Evolutionary conservation across 768 basidiomycete species (phyloP).

Genomic region (Termitomyces sp.): DNA sequence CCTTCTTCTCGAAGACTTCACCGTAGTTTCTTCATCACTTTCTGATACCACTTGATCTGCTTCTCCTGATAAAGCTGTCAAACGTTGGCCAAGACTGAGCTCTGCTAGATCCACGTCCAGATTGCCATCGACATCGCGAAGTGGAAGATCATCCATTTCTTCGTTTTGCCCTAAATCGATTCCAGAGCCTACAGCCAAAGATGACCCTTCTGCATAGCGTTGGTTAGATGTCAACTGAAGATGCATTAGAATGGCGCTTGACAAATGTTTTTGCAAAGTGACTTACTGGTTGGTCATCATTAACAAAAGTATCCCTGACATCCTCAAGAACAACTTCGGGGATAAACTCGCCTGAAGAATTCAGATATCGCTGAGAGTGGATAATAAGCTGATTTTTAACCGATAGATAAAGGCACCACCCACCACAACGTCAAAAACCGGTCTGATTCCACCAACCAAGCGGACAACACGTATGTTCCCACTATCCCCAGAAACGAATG

Average conservation of each 20-base stretch:
- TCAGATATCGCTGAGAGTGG: conserved; percentile 43
- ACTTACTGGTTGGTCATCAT: conserved; percentile 6
- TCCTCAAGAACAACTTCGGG: conserved; percentile 43
- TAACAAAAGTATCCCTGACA: conserved; percentile 15
- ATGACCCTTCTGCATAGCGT: conserved; percentile 63
- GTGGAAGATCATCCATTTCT: conserved; percentile 43
- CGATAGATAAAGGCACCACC: conserved; percentile 21
- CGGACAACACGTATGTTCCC: conserved; percentile 49
- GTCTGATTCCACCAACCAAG: conserved; percentile 49
- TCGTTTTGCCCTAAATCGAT: conserved; percentile 58
- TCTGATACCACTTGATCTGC: conserved; percentile 43
- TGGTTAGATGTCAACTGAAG: conserved; percentile 45
- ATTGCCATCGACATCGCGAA: conserved; percentile 55
- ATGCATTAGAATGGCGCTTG: not conserved
- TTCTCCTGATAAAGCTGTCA: conserved; percentile 65
- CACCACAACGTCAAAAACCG: conserved; percentile 57
- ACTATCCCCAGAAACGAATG: conserved; percentile 35
- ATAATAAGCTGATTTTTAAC: conserved; percentile 5
- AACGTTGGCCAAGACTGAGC: conserved; percentile 84
- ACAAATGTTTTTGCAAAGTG: not conserved
- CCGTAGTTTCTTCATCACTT: conserved; percentile 36
- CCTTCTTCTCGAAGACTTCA: conserved; percentile 27
- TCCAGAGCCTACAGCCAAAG: conserved; percentile 63
- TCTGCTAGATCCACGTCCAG: conserved; percentile 86
- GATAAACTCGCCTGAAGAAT: conserved; percentile 49